These are phyloP conservation scores for Anthracocystis setariae DNA, from an alignment of 1,284 basidiomycete genomes.

Conservation along the genomic window DNA sequence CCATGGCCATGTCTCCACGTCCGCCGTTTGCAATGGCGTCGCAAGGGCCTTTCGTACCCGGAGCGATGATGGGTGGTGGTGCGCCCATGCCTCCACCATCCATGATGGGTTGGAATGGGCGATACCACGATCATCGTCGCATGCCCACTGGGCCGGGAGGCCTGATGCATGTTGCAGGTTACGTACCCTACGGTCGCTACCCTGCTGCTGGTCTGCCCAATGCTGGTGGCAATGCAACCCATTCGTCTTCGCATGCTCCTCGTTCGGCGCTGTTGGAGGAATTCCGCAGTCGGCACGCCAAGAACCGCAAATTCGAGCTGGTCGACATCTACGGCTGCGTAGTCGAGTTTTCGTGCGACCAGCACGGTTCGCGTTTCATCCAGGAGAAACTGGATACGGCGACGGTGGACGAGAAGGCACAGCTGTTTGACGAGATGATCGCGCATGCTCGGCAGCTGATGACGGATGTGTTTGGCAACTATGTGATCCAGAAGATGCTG, in stretches of 20 bases:
- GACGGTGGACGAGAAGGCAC: constrained; percentile 74
- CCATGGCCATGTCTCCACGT: constrained; percentile 25
- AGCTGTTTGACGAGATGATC: constrained; percentile 89
- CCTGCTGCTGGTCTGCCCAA: constrained; percentile 21
- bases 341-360: constrained; percentile 92
- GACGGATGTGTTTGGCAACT: constrained; percentile 97
- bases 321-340: constrained; percentile 87
- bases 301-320: constrained; percentile 57
- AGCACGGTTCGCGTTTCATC: constrained; percentile 79
- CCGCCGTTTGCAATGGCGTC: constrained; percentile 33
- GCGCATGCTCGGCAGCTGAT: constrained; percentile 83
- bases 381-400: constrained; percentile 69
- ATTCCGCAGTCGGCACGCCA: constrained; percentile 50
- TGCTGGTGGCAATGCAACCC: constrained; percentile 11
- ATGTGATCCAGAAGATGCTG: constrained; percentile 91
- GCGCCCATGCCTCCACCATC: constrained; percentile 23
- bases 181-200: background rate
- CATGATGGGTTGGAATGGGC: constrained; percentile 35
- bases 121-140: constrained; percentile 45
- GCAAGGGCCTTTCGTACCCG: constrained; percentile 31
- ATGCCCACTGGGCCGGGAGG: constrained; percentile 45
- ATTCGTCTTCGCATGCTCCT: constrained; percentile 3
- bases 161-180: constrained; percentile 34
- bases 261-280: constrained; percentile 56
- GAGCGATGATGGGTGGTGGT: constrained; percentile 28